phyloP scores from a whole-genome alignment of 129 eudicot genomes.

The Centaurea solstitialis region DNA sequence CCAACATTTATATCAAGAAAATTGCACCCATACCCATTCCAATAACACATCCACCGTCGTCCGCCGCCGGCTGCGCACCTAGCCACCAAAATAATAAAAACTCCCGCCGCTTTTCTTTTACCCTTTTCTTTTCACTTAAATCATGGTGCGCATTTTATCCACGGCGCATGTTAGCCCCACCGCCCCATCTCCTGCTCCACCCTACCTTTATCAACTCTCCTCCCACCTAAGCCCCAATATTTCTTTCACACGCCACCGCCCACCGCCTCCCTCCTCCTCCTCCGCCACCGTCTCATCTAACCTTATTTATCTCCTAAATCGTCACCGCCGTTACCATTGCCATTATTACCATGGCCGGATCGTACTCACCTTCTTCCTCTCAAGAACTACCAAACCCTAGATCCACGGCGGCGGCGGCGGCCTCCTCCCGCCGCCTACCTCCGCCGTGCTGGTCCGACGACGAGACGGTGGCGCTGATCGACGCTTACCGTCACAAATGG shows the following conservation, averaged over 20 bases:
- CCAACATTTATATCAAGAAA: no score
- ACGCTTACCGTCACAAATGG: constrained; percentile 80
- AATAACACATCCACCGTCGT: constrained; percentile 11
- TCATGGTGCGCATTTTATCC: constrained; percentile 17
- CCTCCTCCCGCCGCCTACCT: constrained; percentile 65
- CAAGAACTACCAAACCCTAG: constrained; percentile 10
- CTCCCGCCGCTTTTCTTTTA: constrained; percentile 6
- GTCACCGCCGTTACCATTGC: constrained; percentile 8
- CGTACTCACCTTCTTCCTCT: constrained; percentile 27
- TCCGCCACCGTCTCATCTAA: background rate
- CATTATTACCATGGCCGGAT: constrained; percentile 33
- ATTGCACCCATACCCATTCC: no score
- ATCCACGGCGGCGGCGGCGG: constrained; percentile 17
- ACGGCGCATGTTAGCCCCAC: constrained; percentile 27
- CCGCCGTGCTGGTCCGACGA: constrained; percentile 96
- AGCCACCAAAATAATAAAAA: constrained; percentile 20
- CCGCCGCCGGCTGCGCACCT: constrained; percentile 2
- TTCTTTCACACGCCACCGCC: background rate
- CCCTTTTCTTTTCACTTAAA: constrained; percentile 3
- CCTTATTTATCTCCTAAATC: background rate
- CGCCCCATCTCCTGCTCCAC: constrained; percentile 31
- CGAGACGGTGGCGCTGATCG: constrained; percentile 76
- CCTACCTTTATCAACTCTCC: background rate
- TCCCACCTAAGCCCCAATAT: background rate
- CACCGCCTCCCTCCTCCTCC: background rate